Evolutionary conservation across 129 eudicot genomes (phyloP).

Genomic region (Artemisia annua): DNA sequence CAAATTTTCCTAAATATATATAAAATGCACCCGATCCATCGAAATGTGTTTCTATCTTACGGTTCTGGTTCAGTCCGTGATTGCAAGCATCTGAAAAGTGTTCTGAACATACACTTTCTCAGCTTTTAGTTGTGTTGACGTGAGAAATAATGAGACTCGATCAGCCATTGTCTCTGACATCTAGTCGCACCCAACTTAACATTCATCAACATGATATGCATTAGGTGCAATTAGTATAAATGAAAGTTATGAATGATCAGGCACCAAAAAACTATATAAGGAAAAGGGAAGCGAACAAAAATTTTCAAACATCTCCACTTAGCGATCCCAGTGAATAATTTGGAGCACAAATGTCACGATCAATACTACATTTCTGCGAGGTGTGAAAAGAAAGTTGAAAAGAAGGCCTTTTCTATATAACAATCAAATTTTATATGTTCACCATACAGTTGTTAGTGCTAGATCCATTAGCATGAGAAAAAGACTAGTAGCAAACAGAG

Average conservation of each 20-base stretch:
- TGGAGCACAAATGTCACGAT: conserved; percentile 26
- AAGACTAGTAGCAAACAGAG: conserved; percentile 7
- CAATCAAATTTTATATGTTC: conserved; percentile 8
- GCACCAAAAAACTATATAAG: background rate
- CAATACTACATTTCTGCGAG: conserved; percentile 4
- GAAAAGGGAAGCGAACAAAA: conserved; percentile 17
- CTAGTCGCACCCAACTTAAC: conserved; percentile 6
- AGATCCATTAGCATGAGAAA: background rate
- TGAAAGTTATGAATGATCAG: background rate
- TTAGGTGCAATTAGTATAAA: background rate
- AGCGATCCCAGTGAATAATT: conserved; percentile 1
- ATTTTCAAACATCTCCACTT: conserved; percentile 32
- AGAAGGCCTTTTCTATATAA: background rate
- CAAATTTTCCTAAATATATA: no score
- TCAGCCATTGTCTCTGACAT: no score
- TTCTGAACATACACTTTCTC: no score
- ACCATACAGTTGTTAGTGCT: background rate
- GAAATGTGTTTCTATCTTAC: no score
- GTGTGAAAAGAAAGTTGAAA: conserved; percentile 14
- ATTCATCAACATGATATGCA: conserved; percentile 16
- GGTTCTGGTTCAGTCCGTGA: no score
- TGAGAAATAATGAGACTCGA: no score
- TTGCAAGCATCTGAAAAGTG: no score
- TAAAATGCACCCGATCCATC: no score
- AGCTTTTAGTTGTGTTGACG: no score